Base-by-base conservation (phyloP, 495 filamentous ascomycete species). In the Astrothelium subdiscretum region DNA sequence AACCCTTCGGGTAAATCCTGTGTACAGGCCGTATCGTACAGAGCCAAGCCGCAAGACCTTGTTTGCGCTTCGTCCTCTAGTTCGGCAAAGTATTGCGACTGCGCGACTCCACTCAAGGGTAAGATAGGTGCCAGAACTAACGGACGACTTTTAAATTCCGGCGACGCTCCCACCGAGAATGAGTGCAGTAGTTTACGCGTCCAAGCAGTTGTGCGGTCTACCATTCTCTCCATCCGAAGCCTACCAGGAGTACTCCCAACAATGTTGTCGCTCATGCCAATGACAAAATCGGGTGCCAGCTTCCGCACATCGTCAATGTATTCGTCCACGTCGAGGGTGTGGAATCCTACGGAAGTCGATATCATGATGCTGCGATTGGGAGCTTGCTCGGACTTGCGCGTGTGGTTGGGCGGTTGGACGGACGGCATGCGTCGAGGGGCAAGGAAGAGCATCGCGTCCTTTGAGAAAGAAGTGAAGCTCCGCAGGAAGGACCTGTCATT, bases 311-410 rank as follows among this genome's bases (percentile, higher is more conserved):
- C 85, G 12, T 81, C 73, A 32, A 81, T 75, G 74, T 91, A 97
- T 54, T 91, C 81, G 1, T 79, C 74, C 0, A 82, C 81, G 57
- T 80, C 78, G 12, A 98, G 75, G 62, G 80, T 75, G 48, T 82
- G 79, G 74, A 94, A 97, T 31, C 94, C 94, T 1, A 89, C 83
- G 1, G 88, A 88, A 8, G 94, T 97, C 60, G 87, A 82, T 54
- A 97, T 79, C 18, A 87, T 83, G 40, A 97, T 80, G 32, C 85
- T 82, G 31, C 79, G 79, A 52, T 86, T 80, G 22, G 84, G 88
- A 3, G 48, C 48, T 54, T 54, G 22, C n/a, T 54, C 48, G n/a
- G 48, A 26, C 24, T 54, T 82, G 29, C 79, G 79, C 48, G 86
- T 81, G 20, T 83, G 87, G 70, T 96, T 97, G 1, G 91, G 88